These are phyloP conservation scores for Auriscalpium microsporum DNA, from an alignment of 768 basidiomycete genomes.

Conservation along the genomic window DNA sequence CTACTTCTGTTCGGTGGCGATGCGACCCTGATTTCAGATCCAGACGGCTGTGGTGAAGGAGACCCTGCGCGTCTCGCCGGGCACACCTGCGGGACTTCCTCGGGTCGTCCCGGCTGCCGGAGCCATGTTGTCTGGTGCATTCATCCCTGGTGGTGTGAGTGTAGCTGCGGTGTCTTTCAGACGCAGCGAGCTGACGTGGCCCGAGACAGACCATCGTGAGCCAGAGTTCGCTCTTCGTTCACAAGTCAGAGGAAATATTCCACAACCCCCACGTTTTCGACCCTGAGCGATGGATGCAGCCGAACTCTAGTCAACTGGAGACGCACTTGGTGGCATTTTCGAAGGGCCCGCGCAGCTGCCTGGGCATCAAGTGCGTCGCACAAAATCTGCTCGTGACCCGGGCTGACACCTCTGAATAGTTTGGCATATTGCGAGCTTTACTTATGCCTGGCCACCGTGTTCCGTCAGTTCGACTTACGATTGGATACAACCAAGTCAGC, in stretches of 20 bases:
- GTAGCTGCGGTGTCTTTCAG: not conserved
- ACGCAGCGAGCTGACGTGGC: not conserved
- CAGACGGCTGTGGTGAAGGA: conserved; percentile 4
- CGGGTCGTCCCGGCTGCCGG: not conserved
- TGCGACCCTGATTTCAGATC: no score
- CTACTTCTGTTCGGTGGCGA: not conserved
- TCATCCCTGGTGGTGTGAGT: conserved; percentile 1
- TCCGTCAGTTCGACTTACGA: conserved; percentile 2
- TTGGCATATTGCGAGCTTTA: conserved; percentile 3
- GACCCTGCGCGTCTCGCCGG: not conserved
- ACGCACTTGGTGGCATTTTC: not conserved
- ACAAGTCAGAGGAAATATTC: not conserved
- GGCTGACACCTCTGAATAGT: not conserved
- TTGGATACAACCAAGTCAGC: not conserved
- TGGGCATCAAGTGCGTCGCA: not conserved
- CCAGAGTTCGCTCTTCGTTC: not conserved
- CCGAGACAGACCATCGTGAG: not conserved
- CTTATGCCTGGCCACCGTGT: not conserved
- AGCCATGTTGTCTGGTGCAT: not conserved
- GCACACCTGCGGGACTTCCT: not conserved
- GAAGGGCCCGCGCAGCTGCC: not conserved
- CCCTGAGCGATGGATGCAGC: not conserved
- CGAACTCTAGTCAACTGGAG: not conserved
- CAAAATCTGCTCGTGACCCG: not conserved
- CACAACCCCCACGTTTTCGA: not conserved